Evolutionary conservation across 306 rosid species (phyloP).

Genomic region (Leucaena leucocephala): DNA sequence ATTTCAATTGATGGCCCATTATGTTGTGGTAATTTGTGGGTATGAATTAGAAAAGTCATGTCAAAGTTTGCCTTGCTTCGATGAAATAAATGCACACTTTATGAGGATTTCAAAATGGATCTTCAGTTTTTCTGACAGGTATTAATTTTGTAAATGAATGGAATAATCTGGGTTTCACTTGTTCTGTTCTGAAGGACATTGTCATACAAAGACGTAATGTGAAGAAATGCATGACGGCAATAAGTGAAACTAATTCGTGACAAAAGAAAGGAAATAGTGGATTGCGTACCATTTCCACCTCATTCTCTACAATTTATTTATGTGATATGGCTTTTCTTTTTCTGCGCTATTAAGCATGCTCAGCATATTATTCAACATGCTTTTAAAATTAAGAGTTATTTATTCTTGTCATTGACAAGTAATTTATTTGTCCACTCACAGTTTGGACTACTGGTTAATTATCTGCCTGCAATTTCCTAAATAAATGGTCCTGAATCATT

Average conservation of each 20-base stretch:
- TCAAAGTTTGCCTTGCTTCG: background rate
- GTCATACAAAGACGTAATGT: background rate
- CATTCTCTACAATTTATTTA: background rate
- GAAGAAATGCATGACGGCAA: background rate
- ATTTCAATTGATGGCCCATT: background rate
- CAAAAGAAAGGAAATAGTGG: background rate
- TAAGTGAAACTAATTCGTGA: background rate
- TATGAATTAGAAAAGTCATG: background rate
- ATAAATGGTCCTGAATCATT: background rate
- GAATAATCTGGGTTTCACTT: background rate
- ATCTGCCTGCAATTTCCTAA: background rate
- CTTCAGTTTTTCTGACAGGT: background rate
- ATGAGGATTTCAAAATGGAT: background rate
- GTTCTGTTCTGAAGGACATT: background rate
- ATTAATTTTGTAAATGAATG: background rate
- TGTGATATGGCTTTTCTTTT: background rate
- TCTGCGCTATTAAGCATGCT: background rate
- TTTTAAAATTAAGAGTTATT: background rate
- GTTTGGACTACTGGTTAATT: constrained; percentile 1
- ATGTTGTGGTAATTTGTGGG: background rate
- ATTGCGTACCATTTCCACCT: background rate
- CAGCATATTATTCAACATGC: background rate
- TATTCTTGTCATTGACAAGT: background rate
- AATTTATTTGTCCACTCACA: background rate
- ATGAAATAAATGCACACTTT: background rate